These are phyloP conservation scores for Simmondsia chinensis DNA, from an alignment of 148 eudicot genomes.

Conservation along the genomic window DNA sequence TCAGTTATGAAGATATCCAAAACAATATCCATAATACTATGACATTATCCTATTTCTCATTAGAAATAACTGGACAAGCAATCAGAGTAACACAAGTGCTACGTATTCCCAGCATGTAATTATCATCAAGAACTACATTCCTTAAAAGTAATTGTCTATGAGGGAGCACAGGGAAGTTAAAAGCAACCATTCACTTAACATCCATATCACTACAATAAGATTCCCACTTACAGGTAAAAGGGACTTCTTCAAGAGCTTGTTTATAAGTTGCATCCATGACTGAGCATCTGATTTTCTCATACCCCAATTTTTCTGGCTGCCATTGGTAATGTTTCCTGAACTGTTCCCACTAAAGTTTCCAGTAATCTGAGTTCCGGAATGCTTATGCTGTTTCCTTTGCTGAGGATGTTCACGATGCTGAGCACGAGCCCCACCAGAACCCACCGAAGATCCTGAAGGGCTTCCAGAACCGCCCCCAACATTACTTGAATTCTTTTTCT, in stretches of 20 bases:
- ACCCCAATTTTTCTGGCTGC: conserved; percentile 42
- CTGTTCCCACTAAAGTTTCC: conserved; percentile 40
- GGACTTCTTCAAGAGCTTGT: conserved; percentile 70
- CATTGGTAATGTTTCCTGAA: conserved; percentile 32
- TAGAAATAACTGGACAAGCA: too few relatives aligned
- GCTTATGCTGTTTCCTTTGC: conserved; percentile 62
- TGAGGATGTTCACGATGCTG: conserved; percentile 48
- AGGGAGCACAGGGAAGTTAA: too few relatives aligned
- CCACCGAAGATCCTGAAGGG: conserved; percentile 44
- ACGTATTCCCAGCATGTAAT: too few relatives aligned
- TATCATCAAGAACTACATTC: too few relatives aligned
- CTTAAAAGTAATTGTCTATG: too few relatives aligned
- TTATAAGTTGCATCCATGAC: conserved; percentile 68
- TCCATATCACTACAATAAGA: conserved; percentile 4
- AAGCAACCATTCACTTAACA: neutral
- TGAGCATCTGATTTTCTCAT: conserved; percentile 79
- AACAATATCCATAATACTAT: too few relatives aligned
- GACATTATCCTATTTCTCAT: too few relatives aligned
- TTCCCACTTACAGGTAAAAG: conserved; percentile 73
- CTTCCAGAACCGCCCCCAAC: conserved; percentile 32
- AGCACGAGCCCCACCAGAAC: conserved; percentile 41
- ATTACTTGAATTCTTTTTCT: conserved; percentile 43
- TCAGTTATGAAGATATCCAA: neutral
- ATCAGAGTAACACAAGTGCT: too few relatives aligned
- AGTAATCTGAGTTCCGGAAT: conserved; percentile 46